Evolutionary conservation across 2,329 filamentous ascomycete genomes (phyloP), one percentile per base, ranked within the genome.

Genomic region (Paecilomyces variotii): DNA sequence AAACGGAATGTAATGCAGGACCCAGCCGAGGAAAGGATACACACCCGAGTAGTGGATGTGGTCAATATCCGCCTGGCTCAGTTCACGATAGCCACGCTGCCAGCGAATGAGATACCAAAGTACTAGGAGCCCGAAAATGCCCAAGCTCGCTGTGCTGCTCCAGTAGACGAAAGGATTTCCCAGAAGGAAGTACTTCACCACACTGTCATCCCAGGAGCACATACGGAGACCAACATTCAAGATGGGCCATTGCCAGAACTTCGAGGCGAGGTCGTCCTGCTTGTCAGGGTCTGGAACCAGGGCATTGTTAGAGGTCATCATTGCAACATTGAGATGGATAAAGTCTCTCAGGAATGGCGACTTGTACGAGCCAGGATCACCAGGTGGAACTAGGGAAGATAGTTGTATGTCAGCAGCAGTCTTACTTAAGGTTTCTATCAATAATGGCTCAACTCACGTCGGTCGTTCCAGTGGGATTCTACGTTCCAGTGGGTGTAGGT

Each of bases 221-320:
- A 99, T 99, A 62, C 95, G 89, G 57, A 99, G 86, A 72, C 94
- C 94, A 59, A 97, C 94, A 68, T 97, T 82, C 49, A 99, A 85
- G 63, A 99, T 85, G 24, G 94, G 94, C 94, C 94, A 99, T 78
- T 99, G 92, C 94, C 94, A 99, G 81, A 92, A 97, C 65, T 91
- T 82, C 12, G 94, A 99, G 32, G 94, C 94, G 54, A 99, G 85
- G 70, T 99, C 94, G 70, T 99, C 94, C 75, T 99, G 94, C 84
- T 99, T 99, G 75, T 99, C 94, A 3, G 94, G 93, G 70, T 99
- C 94, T 3, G 94, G 94, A 24, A 99, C 91, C 53, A 99, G 85
- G 26, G 94, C 94, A 71, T 99, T 99, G 83, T 99, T 99, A 45
- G 94, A 97, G 2, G 94, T 99, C 93, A 97, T 97, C 94, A 99